Conservation (phyloP, 495 filamentous ascomycete species). For the Astrocystis sublimbata region DNA sequence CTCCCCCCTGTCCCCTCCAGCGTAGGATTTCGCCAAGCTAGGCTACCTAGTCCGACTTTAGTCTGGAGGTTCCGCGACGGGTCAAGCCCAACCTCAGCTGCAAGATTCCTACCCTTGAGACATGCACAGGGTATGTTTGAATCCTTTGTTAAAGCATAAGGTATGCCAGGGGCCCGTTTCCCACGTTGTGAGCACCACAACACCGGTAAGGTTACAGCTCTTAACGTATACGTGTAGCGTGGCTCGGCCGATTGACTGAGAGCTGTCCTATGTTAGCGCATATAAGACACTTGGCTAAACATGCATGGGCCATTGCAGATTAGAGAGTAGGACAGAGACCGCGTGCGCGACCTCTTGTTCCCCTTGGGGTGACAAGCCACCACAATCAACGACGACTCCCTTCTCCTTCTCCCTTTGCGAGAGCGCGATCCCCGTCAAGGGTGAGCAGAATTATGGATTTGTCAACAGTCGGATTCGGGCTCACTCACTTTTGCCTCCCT, state of each 20-base stretch:
- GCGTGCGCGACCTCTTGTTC: background rate
- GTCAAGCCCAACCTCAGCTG: conserved; percentile 18
- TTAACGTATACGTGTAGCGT: too few relatives aligned
- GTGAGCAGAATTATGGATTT: conserved; percentile 9
- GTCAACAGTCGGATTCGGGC: conserved; percentile 12
- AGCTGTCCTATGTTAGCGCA: background rate
- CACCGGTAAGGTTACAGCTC: background rate
- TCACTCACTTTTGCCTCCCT: background rate
- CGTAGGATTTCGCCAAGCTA: conserved; percentile 19
- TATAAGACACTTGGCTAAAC: background rate
- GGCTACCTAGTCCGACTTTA: too few relatives aligned
- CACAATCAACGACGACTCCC: conserved; percentile 5
- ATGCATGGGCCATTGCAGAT: conserved; percentile 12
- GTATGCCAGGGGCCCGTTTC: conserved; percentile 3
- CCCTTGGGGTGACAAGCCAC: conserved; percentile 6
- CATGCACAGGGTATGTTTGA: background rate
- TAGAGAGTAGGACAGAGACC: background rate
- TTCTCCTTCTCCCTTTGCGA: background rate
- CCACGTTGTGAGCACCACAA: conserved; percentile 13
- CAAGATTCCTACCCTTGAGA: conserved; percentile 18
- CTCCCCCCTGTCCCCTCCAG: too few relatives aligned
- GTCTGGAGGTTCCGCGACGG: too few relatives aligned
- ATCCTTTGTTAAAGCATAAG: conserved; percentile 13
- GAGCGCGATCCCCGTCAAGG: conserved; percentile 3
- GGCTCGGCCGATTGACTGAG: background rate